Evolutionary conservation across 768 basidiomycete species (phyloP).

Genomic region (Solioccasus polychromus): DNA sequence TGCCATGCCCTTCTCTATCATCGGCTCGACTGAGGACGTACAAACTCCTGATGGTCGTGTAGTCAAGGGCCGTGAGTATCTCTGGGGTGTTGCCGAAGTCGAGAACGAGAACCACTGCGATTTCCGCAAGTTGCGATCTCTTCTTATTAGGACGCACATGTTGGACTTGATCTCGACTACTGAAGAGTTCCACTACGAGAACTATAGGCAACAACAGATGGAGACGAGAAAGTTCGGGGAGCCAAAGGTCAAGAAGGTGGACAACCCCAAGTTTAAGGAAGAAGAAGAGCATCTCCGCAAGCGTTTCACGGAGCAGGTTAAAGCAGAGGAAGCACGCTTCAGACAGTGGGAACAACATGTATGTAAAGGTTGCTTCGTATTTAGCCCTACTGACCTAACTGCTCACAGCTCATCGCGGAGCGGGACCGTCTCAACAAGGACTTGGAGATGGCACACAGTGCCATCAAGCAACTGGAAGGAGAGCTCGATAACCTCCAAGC

Average conservation of each 20-base stretch:
- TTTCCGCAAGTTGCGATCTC: slow-evolving; percentile 94
- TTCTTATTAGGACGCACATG: slow-evolving; percentile 98
- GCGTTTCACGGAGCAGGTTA: slow-evolving; percentile 99
- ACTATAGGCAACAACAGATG: slow-evolving; percentile 98
- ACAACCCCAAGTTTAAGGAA: slow-evolving; percentile 99
- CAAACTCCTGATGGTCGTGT: slow-evolving; percentile 84
- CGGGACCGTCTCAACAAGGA: slow-evolving; percentile 99
- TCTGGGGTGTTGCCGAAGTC: slow-evolving; percentile 99
- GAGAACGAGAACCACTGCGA: slow-evolving; percentile 99
- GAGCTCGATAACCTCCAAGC: slow-evolving; percentile 89
- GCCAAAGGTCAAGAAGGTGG: slow-evolving; percentile 96
- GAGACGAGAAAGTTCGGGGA: slow-evolving; percentile 99
- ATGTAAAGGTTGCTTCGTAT: slow-evolving; percentile 27
- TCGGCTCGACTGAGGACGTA: slow-evolving; percentile 95
- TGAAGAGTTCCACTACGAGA: slow-evolving; percentile 96
- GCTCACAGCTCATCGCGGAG: slow-evolving; percentile 86
- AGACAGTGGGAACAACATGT: slow-evolving; percentile 99
- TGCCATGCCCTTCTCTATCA: slow-evolving; percentile 98
- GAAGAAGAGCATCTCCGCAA: slow-evolving; percentile 96
- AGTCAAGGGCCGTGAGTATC: slow-evolving; percentile 97
- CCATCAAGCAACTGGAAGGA: slow-evolving; percentile 87
- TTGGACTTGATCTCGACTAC: slow-evolving; percentile 94
- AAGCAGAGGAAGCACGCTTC: slow-evolving; percentile 95
- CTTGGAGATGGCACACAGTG: slow-evolving; percentile 86
- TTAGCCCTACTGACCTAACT: slow-evolving; percentile 15